Evolutionary conservation across 2,329 filamentous ascomycete species (phyloP), one percentile per base, ranked within the genome.

Genomic region (Claviceps pazoutovae): DNA sequence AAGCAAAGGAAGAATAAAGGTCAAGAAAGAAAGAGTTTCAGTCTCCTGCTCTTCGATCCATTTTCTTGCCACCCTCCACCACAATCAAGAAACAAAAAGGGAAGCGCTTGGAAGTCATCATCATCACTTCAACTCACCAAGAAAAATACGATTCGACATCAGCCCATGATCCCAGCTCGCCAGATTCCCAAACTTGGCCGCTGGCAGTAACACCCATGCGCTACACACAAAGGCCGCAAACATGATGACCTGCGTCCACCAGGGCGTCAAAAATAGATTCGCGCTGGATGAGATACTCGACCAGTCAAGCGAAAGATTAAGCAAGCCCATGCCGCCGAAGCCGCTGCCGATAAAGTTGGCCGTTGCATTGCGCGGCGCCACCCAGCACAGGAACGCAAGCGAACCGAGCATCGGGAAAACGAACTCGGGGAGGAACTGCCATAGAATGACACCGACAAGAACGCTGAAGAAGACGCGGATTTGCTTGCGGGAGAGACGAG

Each of bases 341-440:
- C 79, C 79, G 4, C 74, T 73, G 1, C 79, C 78, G 17, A 82
- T 65, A 56, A 82, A 83, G 57, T 82, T 83, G 54, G 76, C 78
- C 0, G 74, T 69, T 2, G 70, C 62, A 56, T 80, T 82, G 16
- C 69, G 68, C 1, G 78, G 78, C 2, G 79, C 78, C 2, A 83
- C 76, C 79, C 79, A 82, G 64, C 79, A 83, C 5, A 82, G 68
- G 49, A 82, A 80, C 2, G 79, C 77, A 7, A 82, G 66, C 0
- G 79, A 81, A 7, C 73, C 75, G 1, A 79, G 67, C 60, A 82
- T 75, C 0, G 78, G 78, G 52, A 82, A 82, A 1, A 75, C 70
- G 50, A 72, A 82, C 59, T 82, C 78, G 0, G 79, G 79, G 0
- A 82, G 62, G 54, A 82, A 82, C 53, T 83, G 78, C 79, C 79